Evolutionary conservation across 169 alveolate species (phyloP).

Genomic region (Theileria equi): DNA sequence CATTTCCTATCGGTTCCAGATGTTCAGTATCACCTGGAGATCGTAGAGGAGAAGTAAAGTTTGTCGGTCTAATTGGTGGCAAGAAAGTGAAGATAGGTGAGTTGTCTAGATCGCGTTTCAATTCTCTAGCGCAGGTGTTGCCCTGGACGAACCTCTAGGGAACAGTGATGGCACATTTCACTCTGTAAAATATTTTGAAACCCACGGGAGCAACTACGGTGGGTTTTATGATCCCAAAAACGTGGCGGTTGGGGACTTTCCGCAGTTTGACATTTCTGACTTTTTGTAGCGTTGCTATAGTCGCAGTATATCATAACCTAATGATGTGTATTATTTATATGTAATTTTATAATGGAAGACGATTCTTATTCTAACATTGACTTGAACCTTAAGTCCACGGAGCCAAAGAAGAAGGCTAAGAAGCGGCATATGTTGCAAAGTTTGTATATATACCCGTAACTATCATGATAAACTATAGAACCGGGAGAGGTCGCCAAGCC

Average conservation of each 20-base stretch:
- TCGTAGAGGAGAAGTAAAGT: conserved; percentile 51
- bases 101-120: no score
- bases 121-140: conserved; percentile 74
- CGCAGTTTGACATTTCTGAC: conserved; percentile 84
- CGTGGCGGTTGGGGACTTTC: conserved; percentile 84
- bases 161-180: conserved; percentile 82
- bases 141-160: conserved; percentile 88
- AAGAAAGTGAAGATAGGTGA: conserved; percentile 22
- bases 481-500: background rate
- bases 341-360: conserved; percentile 2
- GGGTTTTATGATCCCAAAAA: conserved; percentile 75
- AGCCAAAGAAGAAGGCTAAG: no score
- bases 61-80: conserved; percentile 58
- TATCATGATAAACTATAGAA: background rate
- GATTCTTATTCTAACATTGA: no score
- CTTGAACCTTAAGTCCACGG: no score
- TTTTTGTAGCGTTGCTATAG: no score
- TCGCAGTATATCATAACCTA: no score
- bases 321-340: background rate
- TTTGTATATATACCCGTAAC: background rate
- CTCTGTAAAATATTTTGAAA: conserved; percentile 73
- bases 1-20: conserved; percentile 44
- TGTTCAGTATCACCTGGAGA: conserved; percentile 60
- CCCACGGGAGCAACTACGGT: conserved; percentile 77
- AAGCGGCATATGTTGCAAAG: no score